Evolutionary conservation across 805 yeast species (phyloP).

Genomic region (Metschnikowia arizonensis): DNA sequence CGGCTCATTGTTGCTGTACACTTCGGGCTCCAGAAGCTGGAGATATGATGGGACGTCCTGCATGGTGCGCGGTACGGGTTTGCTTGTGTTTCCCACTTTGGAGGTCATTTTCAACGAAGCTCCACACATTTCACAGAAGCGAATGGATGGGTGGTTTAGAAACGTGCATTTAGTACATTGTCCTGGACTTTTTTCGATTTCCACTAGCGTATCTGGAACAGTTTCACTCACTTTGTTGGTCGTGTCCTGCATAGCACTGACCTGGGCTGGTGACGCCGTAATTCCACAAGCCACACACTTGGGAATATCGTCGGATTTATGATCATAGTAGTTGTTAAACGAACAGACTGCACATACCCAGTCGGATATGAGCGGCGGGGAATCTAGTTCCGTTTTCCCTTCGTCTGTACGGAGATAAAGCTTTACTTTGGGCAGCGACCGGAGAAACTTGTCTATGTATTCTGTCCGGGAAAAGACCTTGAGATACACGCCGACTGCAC

Average conservation of each 20-base stretch:
- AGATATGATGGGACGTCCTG: constrained; percentile 18
- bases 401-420: constrained; percentile 19
- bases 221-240: no score
- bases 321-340: constrained; percentile 49
- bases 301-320: constrained; percentile 16
- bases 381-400: not conserved
- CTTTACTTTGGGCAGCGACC: constrained; percentile 75
- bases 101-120: constrained; percentile 23
- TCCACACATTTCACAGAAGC: constrained; percentile 86
- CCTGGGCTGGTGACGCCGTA: constrained; percentile 16
- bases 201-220: not conserved
- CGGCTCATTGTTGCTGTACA: constrained; percentile 29
- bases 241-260: constrained; percentile 5
- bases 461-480: constrained; percentile 39
- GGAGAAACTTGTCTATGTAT: constrained; percentile 54
- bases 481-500: constrained; percentile 48
- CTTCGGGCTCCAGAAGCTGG: constrained; percentile 30
- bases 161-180: constrained; percentile 68
- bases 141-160: constrained; percentile 73
- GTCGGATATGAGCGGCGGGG: constrained; percentile 19
- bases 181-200: constrained; percentile 15
- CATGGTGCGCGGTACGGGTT: not conserved
- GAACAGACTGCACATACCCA: constrained; percentile 94
- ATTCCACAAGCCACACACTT: constrained; percentile 41
- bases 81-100: not conserved